Evolutionary conservation across 306 rosid genomes (phyloP).

Genomic region (Crataegus laevigata): DNA sequence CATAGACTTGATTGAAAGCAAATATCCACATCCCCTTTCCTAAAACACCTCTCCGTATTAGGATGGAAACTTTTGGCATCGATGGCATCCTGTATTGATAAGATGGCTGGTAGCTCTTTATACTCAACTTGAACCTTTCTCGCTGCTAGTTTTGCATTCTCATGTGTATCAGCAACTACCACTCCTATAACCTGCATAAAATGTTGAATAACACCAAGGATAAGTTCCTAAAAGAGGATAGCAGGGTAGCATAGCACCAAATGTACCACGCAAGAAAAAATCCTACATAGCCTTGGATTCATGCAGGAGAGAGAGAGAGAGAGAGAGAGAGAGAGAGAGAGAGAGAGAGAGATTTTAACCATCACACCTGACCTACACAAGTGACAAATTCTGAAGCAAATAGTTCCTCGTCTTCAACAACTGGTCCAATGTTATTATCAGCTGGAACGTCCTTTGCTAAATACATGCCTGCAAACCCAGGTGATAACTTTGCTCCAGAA

Average conservation of each 20-base stretch:
- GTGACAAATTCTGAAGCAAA: slow-evolving; percentile 73
- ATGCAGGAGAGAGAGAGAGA: background rate
- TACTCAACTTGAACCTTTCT: slow-evolving; percentile 58
- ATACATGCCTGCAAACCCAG: slow-evolving; percentile 72
- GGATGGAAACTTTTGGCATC: slow-evolving; percentile 72
- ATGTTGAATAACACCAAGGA: slow-evolving; percentile 10
- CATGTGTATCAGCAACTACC: slow-evolving; percentile 92
- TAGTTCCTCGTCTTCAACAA: slow-evolving; percentile 72
- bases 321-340: no score
- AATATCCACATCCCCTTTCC: slow-evolving; percentile 69
- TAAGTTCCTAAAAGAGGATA: background rate
- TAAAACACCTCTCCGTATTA: slow-evolving; percentile 55
- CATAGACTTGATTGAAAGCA: slow-evolving; percentile 75
- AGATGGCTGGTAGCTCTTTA: slow-evolving; percentile 77
- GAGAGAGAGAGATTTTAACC: slow-evolving; percentile 11
- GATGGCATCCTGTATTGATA: slow-evolving; percentile 81
- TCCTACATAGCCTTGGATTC: background rate
- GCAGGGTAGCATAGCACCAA: background rate
- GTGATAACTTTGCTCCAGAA: slow-evolving; percentile 53
- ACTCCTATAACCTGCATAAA: slow-evolving; percentile 70
- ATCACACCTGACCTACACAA: slow-evolving; percentile 87
- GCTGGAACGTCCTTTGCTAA: slow-evolving; percentile 69
- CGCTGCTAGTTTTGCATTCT: slow-evolving; percentile 83
- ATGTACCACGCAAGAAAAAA: background rate
- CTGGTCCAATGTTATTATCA: slow-evolving; percentile 61